Evolutionary conservation across 441 rosid species (phyloP), one percentile per base, ranked within the genome.

Genomic region (Euphorbia celastroides): DNA sequence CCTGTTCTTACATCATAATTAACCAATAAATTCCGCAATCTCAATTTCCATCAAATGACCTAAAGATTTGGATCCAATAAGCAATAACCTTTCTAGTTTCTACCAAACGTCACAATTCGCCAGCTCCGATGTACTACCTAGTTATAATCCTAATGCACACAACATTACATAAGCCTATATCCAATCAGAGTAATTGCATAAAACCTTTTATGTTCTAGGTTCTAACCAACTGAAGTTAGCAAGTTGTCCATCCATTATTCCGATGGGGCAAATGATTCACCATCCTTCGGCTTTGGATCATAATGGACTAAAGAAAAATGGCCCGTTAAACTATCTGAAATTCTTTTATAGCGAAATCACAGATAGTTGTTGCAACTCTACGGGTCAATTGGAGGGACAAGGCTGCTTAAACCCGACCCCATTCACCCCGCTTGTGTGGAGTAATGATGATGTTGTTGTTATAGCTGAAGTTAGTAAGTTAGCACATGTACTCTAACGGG

Each of bases 121-220:
- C 7, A 48, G 50, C 3, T 44, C 22, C 20, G n/a, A 11, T 27
- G 34, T 19, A 32, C 36, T 34, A 13, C 23, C 3, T 48, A 64
- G 27, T 31, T 50, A 54, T 58, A 59, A 26, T 58, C 17, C 63
- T 46, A 63, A 56, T 58, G 46, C 50, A n/a, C 50, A 26, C 22
- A 50, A 55, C 57, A 42, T 54, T 44, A 62, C 30, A 63, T 44
- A 50, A 44, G 22, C 31, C 23, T 19, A 32, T 57, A 44, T 27
- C 0, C 12, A 13, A 58, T 28, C 58, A 46, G 41, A 44, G 31
- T 14, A 38, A 13, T 28, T 31, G 42, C 25, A 30, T 30, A 27
- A 55, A 14, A 32, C 7, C 3, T 55, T 61, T 63, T 13, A 28
- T 26, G 48, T 55, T 58, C 3, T 27, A n/a, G n/a, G n/a, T n/a